Evolutionary conservation across 495 filamentous ascomycete species (phyloP).

Genomic region (Aspergillus cavernicola): DNA sequence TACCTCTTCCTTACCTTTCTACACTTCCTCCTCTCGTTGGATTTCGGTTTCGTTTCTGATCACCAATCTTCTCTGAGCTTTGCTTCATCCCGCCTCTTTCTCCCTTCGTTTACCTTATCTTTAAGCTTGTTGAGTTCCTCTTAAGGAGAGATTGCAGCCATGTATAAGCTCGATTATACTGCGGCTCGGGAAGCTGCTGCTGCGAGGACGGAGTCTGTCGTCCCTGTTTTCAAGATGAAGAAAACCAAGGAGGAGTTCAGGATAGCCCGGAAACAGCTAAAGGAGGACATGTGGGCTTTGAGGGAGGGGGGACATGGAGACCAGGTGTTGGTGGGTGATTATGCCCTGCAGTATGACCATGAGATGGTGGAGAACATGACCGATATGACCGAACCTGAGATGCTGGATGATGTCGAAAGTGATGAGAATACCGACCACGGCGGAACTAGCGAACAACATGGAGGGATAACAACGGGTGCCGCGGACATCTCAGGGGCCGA

Average conservation of each 20-base stretch:
- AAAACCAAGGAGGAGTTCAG: conserved; percentile 11
- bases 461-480: background rate
- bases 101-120: background rate
- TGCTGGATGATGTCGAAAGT: background rate
- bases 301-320: background rate
- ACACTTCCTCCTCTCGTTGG: background rate
- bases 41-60: background rate
- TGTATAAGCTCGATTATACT: conserved; percentile 10
- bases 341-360: background rate
- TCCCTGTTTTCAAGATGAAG: conserved; percentile 19
- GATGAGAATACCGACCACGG: background rate
- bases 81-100: background rate
- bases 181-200: background rate
- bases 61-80: background rate
- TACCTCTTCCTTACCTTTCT: background rate
- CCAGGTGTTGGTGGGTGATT: background rate
- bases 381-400: background rate
- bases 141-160: background rate
- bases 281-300: conserved; percentile 1
- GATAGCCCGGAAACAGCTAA: conserved; percentile 1
- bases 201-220: background rate
- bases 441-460: background rate
- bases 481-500: background rate
- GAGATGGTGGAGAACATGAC: background rate
- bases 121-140: background rate